A percentile compares a stretch with the other conserved stretches of the same genome.
phyloP scores from a whole-genome alignment of 306 rosid species.

The Castanopsis chinensis region DNA sequence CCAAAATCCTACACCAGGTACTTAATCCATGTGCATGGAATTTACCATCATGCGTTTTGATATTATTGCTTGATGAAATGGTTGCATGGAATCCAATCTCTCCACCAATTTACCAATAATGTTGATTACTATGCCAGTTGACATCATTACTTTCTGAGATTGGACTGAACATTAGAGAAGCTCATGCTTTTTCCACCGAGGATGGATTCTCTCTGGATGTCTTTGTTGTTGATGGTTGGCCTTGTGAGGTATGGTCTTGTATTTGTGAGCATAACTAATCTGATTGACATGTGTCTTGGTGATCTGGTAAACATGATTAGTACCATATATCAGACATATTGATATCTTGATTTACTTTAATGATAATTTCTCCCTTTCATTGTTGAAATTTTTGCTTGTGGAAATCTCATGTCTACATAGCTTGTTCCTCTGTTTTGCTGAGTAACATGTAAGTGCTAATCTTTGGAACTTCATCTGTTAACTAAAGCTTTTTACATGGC shows the following conservation, averaged over 20 bases:
- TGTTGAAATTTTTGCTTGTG: neutral
- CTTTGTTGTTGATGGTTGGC: constrained; percentile 96
- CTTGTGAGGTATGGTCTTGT: constrained; percentile 62
- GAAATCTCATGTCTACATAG: constrained; percentile 1
- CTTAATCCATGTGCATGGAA: constrained; percentile 22
- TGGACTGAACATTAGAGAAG: constrained; percentile 98
- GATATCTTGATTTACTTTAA: constrained; percentile 6
- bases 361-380: constrained; percentile 11
- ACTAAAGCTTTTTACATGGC: neutral
- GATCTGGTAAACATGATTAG: constrained; percentile 14
- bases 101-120: constrained; percentile 15
- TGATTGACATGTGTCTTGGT: constrained; percentile 10
- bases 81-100: constrained; percentile 4
- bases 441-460: constrained; percentile 14
- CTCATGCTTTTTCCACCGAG: constrained; percentile 94
- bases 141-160: constrained; percentile 84
- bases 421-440: constrained; percentile 17
- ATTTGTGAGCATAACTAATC: constrained; percentile 17
- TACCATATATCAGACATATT: constrained; percentile 13
- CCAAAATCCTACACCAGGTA: constrained; percentile 98
- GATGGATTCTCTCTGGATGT: constrained; percentile 99
- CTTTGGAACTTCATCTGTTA: neutral
- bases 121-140: constrained; percentile 57
- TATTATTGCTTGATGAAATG: constrained; percentile 13
- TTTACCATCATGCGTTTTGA: constrained; percentile 1